phyloP scores from a whole-genome alignment of 2,329 filamentous ascomycete genomes.

The Cordyceps javanica region DNA sequence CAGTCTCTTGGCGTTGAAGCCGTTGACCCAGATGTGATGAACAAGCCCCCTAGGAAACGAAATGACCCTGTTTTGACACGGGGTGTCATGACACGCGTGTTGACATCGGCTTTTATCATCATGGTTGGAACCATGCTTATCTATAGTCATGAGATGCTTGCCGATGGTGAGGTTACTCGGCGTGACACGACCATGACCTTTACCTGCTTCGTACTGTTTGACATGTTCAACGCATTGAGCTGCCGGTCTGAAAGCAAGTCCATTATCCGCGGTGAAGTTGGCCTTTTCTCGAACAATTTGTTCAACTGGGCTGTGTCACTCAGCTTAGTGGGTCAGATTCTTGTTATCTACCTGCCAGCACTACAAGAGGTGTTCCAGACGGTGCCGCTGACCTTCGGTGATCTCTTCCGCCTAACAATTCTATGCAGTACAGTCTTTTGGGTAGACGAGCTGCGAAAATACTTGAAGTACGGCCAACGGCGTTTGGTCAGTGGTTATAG shows the following conservation, averaged over 20 bases:
- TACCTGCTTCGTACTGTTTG: conserved; percentile 96
- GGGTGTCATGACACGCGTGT: conserved; percentile 73
- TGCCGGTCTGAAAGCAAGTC: conserved; percentile 91
- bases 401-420: conserved; percentile 65
- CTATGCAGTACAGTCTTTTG: conserved; percentile 90
- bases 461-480: conserved; percentile 54
- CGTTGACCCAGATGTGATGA: conserved; percentile 93
- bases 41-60: conserved; percentile 73
- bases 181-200: conserved; percentile 99
- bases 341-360: conserved; percentile 93
- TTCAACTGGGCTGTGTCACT: conserved; percentile 95
- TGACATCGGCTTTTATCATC: conserved; percentile 82
- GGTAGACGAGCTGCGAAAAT: conserved; percentile 89
- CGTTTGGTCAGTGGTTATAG: conserved; percentile 57
- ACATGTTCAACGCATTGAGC: conserved; percentile 97
- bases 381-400: conserved; percentile 68
- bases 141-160: conserved; percentile 85
- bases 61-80: conserved; percentile 87
- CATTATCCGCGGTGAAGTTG: conserved; percentile 77
- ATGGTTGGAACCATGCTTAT: conserved; percentile 88
- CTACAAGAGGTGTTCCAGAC: conserved; percentile 95
- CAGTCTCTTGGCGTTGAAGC: conserved; percentile 95
- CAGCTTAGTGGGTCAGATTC: conserved; percentile 75
- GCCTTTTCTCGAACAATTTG: conserved; percentile 78
- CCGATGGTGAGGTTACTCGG: conserved; percentile 74